Evolutionary conservation across 495 filamentous ascomycete genomes (phyloP), one percentile per base, ranked within the genome.

Genomic region (Apodospora peruviana): DNA sequence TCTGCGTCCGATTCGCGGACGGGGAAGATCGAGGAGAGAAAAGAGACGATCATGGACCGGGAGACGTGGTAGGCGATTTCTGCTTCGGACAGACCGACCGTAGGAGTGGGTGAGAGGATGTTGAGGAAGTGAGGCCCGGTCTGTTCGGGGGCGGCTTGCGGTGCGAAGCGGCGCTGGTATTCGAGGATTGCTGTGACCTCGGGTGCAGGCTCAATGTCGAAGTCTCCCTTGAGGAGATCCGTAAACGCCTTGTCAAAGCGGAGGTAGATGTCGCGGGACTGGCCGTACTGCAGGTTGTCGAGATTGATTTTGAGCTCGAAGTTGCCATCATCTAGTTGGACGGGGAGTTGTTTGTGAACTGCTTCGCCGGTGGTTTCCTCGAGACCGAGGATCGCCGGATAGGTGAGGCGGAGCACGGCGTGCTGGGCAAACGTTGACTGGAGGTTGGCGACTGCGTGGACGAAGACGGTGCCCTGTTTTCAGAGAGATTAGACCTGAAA

Each of bases 381-480:
- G 3, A 75, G 50, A 10, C 51, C 21, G 4, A 70, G 52, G 20
- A 52, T 43, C 17, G 52, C 42, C 0, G 71, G 61, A 20, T 66
- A 69, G 0, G 53, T 56, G 3, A 76, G n/a, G 11, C 55, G 46
- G 34, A 75, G 57, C 2, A 47, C 50, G 25, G 62, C 63, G 40
- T 58, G 60, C 23, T 50, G 69, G 9, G 68, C 71, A 36, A 60
- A 73, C 3, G 71, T 74, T 5, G 71, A 64, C 40, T 74, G 71
- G 20, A 75, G 59, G 48, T 75, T 72, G 1, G 73, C 72, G 2
- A 74, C 65, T 14, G 73, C 71, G 44, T 75, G 70, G 17, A 74
- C 60, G 27, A 75, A 75, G 3, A 70, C 67, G 22, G 70, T 73
- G 10, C 68, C 67, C 64, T 69, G 25, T 4, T 25, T 11, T 21